phyloP scores from a whole-genome alignment of 73 alveolate species.

The Paraurostyla sp. region DNA sequence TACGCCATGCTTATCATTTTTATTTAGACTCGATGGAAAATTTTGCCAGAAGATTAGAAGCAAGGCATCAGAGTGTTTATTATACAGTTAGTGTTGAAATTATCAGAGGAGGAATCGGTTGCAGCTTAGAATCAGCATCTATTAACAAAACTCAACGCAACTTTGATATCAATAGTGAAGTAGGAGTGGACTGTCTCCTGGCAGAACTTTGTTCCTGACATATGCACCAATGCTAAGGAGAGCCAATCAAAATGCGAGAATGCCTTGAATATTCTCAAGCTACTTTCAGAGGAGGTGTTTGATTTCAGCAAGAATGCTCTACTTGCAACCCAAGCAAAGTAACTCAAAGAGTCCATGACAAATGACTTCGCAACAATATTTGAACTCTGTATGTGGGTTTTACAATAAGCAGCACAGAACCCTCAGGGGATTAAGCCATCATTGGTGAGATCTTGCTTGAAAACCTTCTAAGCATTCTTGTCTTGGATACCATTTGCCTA shows the following conservation, averaged over 20 bases:
- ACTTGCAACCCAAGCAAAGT: conserved; percentile 81
- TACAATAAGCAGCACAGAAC: conserved; percentile 70
- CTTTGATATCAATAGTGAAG: conserved; percentile 79
- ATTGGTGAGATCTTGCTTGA: conserved; percentile 76
- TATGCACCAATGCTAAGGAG: conserved; percentile 89
- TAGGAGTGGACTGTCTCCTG: conserved; percentile 97
- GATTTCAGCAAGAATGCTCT: conserved; percentile 92
- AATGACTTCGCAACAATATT: conserved; percentile 90
- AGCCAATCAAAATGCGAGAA: conserved; percentile 92
- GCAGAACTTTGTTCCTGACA: conserved; percentile 96
- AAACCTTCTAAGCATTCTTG: conserved; percentile 81
- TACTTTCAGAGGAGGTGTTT: conserved; percentile 96
- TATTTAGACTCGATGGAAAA: conserved; percentile 82
- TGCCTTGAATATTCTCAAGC: conserved; percentile 90
- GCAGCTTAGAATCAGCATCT: conserved; percentile 72
- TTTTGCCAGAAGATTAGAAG: conserved; percentile 80
- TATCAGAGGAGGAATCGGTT: conserved; percentile 71
- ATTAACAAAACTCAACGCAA: conserved; percentile 86
- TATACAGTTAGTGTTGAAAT: conserved; percentile 71
- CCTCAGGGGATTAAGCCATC: conserved; percentile 73
- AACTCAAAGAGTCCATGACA: conserved; percentile 89
- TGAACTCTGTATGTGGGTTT: conserved; percentile 89
- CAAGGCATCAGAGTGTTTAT: conserved; percentile 78
- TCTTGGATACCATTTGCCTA: conserved; percentile 89
- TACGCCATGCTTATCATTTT: not conserved